These are phyloP conservation scores for Kingdonia uniflora DNA, from an alignment of 164 flowering plant species.

Conservation along the genomic window DNA sequence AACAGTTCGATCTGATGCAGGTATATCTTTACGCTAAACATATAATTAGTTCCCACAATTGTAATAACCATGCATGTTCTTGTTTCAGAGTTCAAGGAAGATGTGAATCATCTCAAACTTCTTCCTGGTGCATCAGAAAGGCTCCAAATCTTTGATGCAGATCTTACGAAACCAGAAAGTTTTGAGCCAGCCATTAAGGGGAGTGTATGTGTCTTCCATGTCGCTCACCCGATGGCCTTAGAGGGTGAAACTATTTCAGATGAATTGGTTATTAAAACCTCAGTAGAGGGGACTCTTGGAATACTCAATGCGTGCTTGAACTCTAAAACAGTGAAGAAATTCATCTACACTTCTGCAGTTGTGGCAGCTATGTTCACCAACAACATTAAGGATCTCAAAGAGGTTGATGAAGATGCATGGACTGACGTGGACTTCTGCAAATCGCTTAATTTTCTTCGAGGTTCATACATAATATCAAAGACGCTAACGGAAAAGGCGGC, in stretches of 20 bases:
- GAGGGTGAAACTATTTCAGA: not conserved
- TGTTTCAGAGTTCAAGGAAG: too few species aligned
- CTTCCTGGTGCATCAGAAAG: slow-evolving; percentile 18
- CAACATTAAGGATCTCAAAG: slow-evolving; percentile 1
- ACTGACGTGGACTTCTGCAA: slow-evolving; percentile 24
- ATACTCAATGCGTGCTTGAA: slow-evolving; percentile 29
- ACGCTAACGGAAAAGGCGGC: slow-evolving; percentile 31
- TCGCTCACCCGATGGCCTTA: slow-evolving; percentile 16
- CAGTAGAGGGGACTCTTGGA: slow-evolving; percentile 17
- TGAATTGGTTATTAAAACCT: slow-evolving; percentile 6
- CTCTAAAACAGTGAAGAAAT: slow-evolving; percentile 30
- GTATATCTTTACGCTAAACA: too few species aligned
- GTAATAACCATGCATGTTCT: too few species aligned
- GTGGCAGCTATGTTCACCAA: slow-evolving; percentile 12
- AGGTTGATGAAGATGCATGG: slow-evolving; percentile 36
- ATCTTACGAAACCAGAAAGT: slow-evolving; percentile 15
- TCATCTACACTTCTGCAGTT: slow-evolving; percentile 30
- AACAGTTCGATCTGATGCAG: slow-evolving; percentile 27
- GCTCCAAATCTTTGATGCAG: slow-evolving; percentile 21
- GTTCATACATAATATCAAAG: slow-evolving; percentile 31
- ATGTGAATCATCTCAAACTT: slow-evolving; percentile 12
- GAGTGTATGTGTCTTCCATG: slow-evolving; percentile 19
- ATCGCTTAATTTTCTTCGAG: not conserved
- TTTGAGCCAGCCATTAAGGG: slow-evolving; percentile 14
- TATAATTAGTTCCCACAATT: too few species aligned